A percentile compares a stretch with the other conserved stretches of the same genome.
phyloP scores from a whole-genome alignment of 1,139 yeast genomes.

The Diutina catenulata region DNA sequence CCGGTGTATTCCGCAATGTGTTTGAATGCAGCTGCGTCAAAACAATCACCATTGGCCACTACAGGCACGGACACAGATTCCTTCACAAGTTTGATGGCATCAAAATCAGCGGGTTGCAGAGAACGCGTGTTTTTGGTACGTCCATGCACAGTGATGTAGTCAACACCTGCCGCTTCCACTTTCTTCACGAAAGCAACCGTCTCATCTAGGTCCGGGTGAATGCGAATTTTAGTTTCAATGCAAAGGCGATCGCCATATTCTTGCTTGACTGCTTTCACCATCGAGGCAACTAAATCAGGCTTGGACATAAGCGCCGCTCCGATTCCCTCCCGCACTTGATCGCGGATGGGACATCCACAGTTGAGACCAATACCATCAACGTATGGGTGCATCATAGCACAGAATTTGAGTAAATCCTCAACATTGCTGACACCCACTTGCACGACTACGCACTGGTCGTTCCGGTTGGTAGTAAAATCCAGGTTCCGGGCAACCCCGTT shows the following conservation, averaged over 20 bases:
- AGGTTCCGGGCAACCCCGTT: conserved; percentile 69
- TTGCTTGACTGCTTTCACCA: conserved; percentile 75
- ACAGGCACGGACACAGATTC: conserved; percentile 61
- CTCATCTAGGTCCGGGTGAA: conserved; percentile 62
- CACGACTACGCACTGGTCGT: conserved; percentile 65
- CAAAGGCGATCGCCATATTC: conserved; percentile 60
- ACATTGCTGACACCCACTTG: conserved; percentile 90
- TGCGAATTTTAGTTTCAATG: conserved; percentile 84
- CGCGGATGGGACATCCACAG: conserved; percentile 96
- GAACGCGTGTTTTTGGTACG: conserved; percentile 78
- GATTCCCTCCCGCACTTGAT: conserved; percentile 89
- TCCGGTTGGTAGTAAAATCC: conserved; percentile 70
- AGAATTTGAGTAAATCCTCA: conserved; percentile 71
- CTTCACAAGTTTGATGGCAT: conserved; percentile 63
- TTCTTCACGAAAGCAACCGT: conserved; percentile 62
- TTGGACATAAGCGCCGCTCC: conserved; percentile 92
- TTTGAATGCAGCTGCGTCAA: conserved; percentile 47
- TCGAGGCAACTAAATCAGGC: conserved; percentile 66
- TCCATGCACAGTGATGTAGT: conserved; percentile 90
- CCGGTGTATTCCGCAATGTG: conserved; percentile 55
- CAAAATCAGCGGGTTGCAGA: conserved; percentile 69
- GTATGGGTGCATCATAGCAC: conserved; percentile 78
- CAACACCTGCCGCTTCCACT: conserved; percentile 84
- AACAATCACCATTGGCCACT: conserved; percentile 94
- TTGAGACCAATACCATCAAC: conserved; percentile 92